phyloP scores from a whole-genome alignment of 2,329 filamentous ascomycete genomes.

The Colletotrichum caudatum region DNA sequence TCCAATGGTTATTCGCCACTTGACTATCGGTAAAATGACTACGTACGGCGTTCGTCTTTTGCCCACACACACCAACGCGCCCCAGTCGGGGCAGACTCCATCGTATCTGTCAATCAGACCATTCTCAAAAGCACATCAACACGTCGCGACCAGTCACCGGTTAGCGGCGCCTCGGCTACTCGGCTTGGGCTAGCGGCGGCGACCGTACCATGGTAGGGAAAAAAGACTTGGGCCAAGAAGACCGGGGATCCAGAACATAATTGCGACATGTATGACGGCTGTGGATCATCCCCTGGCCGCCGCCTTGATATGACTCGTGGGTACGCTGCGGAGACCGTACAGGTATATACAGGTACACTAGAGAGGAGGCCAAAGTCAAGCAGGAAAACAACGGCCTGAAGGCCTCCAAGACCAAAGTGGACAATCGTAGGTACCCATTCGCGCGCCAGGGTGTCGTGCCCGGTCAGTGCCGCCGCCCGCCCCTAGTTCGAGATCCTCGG shows the following conservation, averaged over 20 bases:
- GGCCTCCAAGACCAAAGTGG: constrained; percentile 23
- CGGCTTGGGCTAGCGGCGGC: constrained; percentile 19
- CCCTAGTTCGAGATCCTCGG: constrained; percentile 9
- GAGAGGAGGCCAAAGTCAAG: no score
- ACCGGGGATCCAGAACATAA: constrained; percentile 28
- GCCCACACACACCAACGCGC: no score
- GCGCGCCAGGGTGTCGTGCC: not conserved
- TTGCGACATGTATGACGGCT: constrained; percentile 36
- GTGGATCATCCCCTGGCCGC: constrained; percentile 36
- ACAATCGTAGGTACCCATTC: not conserved
- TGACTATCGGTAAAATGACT: not conserved
- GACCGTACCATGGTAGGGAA: not conserved
- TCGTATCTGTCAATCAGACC: constrained; percentile 11
- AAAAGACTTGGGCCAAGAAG: not conserved
- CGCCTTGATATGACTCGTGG: constrained; percentile 35
- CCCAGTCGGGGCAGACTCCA: no score
- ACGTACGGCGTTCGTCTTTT: not conserved
- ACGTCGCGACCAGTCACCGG: constrained; percentile 19
- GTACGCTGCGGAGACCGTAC: not conserved
- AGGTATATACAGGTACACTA: not conserved
- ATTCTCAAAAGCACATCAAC: not conserved
- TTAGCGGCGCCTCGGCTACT: constrained; percentile 26
- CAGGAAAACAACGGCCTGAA: not conserved
- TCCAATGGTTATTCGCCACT: constrained; percentile 1
- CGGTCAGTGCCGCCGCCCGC: not conserved